Base-by-base conservation (phyloP, 169 alveolate genomes). In the Eimeria maxima region DNA sequence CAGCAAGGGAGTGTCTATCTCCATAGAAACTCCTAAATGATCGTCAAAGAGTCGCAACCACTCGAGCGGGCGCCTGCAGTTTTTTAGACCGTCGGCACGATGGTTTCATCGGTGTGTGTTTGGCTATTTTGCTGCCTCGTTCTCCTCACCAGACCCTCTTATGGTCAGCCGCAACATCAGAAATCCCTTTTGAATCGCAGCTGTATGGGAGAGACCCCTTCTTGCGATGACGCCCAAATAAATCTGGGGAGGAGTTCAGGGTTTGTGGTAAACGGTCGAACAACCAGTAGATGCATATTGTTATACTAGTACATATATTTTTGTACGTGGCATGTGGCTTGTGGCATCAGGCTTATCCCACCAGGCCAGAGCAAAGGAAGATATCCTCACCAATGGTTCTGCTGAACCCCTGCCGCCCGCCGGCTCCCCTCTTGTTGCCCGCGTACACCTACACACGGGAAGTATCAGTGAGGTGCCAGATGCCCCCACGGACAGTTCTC, bases 391-490 rank as follows among this genome's bases (percentile, higher is more conserved):
- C 0, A 57, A 57, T 33, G 92, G 78, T 38, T 14, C 29, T 78
- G 33, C 53, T 57, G 57, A 84, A 5, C 73, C 92, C 10, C 29
- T 69, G 24, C 57, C 44, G 29, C 57, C 92, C 7, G 16, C 78
- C 16, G 42, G 29, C 55, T 4, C 73, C 78, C 92, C 92, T 13
- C 78, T 84, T 16, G 24, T 84, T 29, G 92, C 92, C 42, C 92
- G 10, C 24, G 18, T 84, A 13, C 92, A 84, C 76, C 57, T 84
- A 53, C 29, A 42, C n/a, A 47, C 22, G 38, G 90, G 67, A 45
- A 6, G 22, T 44, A 73, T 53, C 84, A 73, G 14, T 33, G 29
- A 1, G 69, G 22, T 50, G 29, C 3, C 90, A 20, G 38, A 44
- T 45, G 50, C 90, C 20, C 33, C 71, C 11, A 11, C 16, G 29